Evolutionary conservation across 805 yeast genomes (phyloP).

Genomic region (Saturnispora hagleri): DNA sequence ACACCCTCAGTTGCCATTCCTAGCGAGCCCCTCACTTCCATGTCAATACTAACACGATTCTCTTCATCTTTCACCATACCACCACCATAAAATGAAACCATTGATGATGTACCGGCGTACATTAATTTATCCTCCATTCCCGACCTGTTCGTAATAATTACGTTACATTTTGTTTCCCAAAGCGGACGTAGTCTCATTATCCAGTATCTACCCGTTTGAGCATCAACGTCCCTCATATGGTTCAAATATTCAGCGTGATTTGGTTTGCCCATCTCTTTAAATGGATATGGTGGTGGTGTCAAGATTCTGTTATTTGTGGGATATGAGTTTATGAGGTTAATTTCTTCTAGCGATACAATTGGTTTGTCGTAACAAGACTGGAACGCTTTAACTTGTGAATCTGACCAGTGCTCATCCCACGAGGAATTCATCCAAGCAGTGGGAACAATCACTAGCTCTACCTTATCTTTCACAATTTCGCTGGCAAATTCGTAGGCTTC

Average conservation of each 20-base stretch:
- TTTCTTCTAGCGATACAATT: conserved; percentile 10
- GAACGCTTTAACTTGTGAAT: conserved; percentile 14
- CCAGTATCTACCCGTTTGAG: conserved; percentile 47
- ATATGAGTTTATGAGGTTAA: conserved; percentile 11
- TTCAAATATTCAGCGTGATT: conserved; percentile 7
- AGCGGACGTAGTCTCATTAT: conserved; percentile 42
- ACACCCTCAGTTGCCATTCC: conserved; percentile 62
- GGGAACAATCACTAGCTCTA: conserved; percentile 60
- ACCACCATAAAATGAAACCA: conserved; percentile 44
- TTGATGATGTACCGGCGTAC: conserved; percentile 59
- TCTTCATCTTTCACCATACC: conserved; percentile 19
- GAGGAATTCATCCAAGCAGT: conserved; percentile 74
- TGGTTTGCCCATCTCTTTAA: neutral
- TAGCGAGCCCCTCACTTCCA: conserved; percentile 44
- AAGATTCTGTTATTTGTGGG: conserved; percentile 5
- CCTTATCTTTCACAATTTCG: conserved; percentile 37
- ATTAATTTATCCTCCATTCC: conserved; percentile 67
- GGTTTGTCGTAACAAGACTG: conserved; percentile 15
- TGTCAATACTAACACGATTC: conserved; percentile 28
- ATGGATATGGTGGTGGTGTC: conserved; percentile 3
- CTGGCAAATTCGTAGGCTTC: conserved; percentile 60
- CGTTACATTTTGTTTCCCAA: conserved; percentile 20
- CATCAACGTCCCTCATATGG: conserved; percentile 15
- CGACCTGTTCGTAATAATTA: conserved; percentile 59
- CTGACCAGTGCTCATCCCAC: conserved; percentile 23